phyloP scores from a whole-genome alignment of 2,329 filamentous ascomycete genomes.

The Fonsecaea multimorphosa region DNA sequence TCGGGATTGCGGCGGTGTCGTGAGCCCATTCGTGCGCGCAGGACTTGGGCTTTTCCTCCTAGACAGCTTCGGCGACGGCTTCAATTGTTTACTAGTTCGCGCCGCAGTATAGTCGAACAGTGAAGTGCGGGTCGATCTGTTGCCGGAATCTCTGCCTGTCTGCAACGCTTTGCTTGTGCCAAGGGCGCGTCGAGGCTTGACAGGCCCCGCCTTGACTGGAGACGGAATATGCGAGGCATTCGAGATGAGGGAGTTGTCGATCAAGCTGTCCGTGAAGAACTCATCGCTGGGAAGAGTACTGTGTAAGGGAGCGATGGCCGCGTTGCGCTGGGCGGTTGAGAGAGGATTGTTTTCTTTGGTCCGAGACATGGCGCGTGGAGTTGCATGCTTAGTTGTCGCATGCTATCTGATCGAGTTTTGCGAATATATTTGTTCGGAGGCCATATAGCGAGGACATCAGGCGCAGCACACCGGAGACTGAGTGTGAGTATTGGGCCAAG shows the following conservation, averaged over 20 bases:
- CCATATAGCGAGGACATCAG: neutral
- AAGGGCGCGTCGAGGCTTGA: conserved; percentile 44
- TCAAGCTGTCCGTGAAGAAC: conserved; percentile 41
- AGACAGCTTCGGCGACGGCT: conserved; percentile 27
- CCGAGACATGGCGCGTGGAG: conserved; percentile 35
- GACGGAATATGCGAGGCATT: conserved; percentile 31
- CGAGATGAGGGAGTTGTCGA: conserved; percentile 33
- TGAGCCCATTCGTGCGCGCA: conserved; percentile 28
- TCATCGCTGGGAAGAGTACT: conserved; percentile 33
- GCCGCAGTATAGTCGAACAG: conserved; percentile 32
- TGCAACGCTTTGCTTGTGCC: conserved; percentile 48
- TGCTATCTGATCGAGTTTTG: conserved; percentile 25
- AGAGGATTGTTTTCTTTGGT: conserved; percentile 38
- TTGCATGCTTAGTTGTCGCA: conserved; percentile 27
- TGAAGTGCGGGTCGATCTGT: conserved; percentile 34
- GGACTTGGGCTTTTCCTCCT: conserved; percentile 44
- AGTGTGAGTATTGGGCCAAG: conserved; percentile 7
- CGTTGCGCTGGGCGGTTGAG: conserved; percentile 28
- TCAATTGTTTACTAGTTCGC: conserved; percentile 28
- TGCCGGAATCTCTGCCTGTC: conserved; percentile 48
- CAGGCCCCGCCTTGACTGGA: conserved; percentile 25
- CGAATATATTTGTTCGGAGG: conserved; percentile 2
- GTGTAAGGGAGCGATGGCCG: conserved; percentile 15
- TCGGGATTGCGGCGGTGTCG: conserved; percentile 37
- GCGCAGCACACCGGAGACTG: conserved; percentile 6